Conservation (phyloP, 805 yeast species). For the Metschnikowia henanensis region DNA sequence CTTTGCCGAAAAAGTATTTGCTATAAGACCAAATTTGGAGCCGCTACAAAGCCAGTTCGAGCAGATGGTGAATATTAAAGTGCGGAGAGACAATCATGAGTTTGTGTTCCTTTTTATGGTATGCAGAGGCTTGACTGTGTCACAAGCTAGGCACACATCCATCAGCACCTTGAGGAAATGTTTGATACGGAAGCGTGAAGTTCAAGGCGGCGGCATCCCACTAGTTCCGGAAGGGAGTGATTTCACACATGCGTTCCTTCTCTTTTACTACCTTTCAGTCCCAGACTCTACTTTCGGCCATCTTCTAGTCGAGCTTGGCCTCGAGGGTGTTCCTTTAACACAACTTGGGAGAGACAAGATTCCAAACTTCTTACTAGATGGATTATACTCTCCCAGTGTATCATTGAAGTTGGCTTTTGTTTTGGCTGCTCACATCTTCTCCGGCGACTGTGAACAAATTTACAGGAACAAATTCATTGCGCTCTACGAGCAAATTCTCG, state of each 20-base stretch:
- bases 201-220: background rate
- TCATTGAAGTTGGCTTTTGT: constrained; percentile 26
- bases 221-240: background rate
- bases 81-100: constrained; percentile 50
- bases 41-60: constrained; percentile 46
- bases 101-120: constrained; percentile 47
- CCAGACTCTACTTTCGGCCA: constrained; percentile 26
- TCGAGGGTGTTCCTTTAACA: constrained; percentile 13
- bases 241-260: constrained; percentile 21
- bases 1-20: constrained; percentile 30
- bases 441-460: constrained; percentile 25
- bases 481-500: constrained; percentile 28
- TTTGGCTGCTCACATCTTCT: constrained; percentile 32
- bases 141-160: constrained; percentile 54
- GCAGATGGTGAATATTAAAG: constrained; percentile 31
- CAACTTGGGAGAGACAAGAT: constrained; percentile 19
- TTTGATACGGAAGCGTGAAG: background rate
- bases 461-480: constrained; percentile 32
- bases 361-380: constrained; percentile 32
- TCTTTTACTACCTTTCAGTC: constrained; percentile 33
- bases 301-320: constrained; percentile 23
- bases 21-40: constrained; percentile 39
- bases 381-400: constrained; percentile 19
- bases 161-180: constrained; percentile 17
- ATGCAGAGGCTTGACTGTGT: constrained; percentile 57